Conservation (phyloP, 495 filamentous ascomycete genomes). For the Penicillium malachiteum region DNA sequence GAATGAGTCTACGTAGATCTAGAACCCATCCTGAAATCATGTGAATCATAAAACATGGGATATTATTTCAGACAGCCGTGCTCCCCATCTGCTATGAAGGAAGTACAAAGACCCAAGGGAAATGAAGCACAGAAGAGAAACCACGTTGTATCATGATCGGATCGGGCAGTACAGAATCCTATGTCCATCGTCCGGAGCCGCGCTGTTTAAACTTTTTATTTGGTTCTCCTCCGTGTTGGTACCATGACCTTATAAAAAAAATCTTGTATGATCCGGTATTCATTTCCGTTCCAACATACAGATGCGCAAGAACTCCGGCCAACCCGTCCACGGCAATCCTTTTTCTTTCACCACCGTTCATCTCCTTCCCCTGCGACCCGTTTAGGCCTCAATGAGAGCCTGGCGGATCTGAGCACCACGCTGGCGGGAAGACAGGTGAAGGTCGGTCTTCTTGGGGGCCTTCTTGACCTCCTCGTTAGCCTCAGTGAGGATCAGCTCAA, state of each 20-base stretch:
- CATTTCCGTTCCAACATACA: conserved; percentile 37
- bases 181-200: conserved; percentile 28
- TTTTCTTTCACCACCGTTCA: conserved; percentile 19
- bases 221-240: conserved; percentile 32
- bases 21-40: background rate
- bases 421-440: conserved; percentile 80
- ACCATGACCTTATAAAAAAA: conserved; percentile 28
- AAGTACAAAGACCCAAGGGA: conserved; percentile 6
- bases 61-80: conserved; percentile 8
- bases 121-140: conserved; percentile 22
- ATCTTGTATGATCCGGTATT: conserved; percentile 48
- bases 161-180: conserved; percentile 30
- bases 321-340: conserved; percentile 29
- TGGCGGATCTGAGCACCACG: conserved; percentile 74
- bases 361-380: conserved; percentile 28
- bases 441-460: conserved; percentile 53
- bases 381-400: conserved; percentile 79
- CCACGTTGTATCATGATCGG: conserved; percentile 34
- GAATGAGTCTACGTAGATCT: background rate
- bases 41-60: conserved; percentile 6
- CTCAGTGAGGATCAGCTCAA: conserved; percentile 99
- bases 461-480: conserved; percentile 83
- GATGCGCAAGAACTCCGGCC: conserved; percentile 32
- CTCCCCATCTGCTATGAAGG: background rate
- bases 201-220: conserved; percentile 39